Conservation (phyloP, 2,329 filamentous ascomycete genomes). For the Calonectria hawksworthii region DNA sequence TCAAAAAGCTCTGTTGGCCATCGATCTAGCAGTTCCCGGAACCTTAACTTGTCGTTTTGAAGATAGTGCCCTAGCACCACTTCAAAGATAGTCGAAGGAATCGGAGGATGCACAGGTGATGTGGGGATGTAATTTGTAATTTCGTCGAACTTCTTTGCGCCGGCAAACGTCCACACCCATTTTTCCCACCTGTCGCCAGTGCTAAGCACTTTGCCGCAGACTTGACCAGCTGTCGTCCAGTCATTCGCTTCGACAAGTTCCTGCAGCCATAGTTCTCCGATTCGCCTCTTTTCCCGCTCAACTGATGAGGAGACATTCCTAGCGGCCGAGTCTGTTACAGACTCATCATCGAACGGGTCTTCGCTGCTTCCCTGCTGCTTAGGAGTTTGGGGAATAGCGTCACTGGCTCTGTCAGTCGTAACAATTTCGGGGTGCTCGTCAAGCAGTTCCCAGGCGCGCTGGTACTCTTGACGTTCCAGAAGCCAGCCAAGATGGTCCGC, state of each 20-base stretch:
- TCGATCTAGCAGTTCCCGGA: slow-evolving; percentile 82
- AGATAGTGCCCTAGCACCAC: slow-evolving; percentile 92
- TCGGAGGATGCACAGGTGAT: slow-evolving; percentile 80
- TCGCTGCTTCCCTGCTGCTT: slow-evolving; percentile 59
- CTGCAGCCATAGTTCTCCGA: slow-evolving; percentile 94
- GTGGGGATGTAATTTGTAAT: slow-evolving; percentile 88
- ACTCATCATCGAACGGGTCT: slow-evolving; percentile 81
- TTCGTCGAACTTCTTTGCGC: slow-evolving; percentile 88
- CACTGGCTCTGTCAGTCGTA: slow-evolving; percentile 55
- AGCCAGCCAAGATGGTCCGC: slow-evolving; percentile 90
- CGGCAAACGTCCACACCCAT: slow-evolving; percentile 94
- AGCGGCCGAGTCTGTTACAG: slow-evolving; percentile 69
- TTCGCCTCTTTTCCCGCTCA: slow-evolving; percentile 88
- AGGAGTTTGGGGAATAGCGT: slow-evolving; percentile 57
- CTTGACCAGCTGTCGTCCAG: slow-evolving; percentile 83
- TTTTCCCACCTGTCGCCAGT: slow-evolving; percentile 91
- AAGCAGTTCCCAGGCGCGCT: slow-evolving; percentile 89
- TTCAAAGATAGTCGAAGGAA: slow-evolving; percentile 89
- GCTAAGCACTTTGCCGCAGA: slow-evolving; percentile 86
- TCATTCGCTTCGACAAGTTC: slow-evolving; percentile 82
- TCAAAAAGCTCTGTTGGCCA: slow-evolving; percentile 92
- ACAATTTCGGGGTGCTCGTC: slow-evolving; percentile 87
- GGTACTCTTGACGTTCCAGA: slow-evolving; percentile 83
- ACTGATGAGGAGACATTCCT: slow-evolving; percentile 73
- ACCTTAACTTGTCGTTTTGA: slow-evolving; percentile 78